Conservation (phyloP, 352 stramenopile genomes). For the Peronosclerospora sorghi region DNA sequence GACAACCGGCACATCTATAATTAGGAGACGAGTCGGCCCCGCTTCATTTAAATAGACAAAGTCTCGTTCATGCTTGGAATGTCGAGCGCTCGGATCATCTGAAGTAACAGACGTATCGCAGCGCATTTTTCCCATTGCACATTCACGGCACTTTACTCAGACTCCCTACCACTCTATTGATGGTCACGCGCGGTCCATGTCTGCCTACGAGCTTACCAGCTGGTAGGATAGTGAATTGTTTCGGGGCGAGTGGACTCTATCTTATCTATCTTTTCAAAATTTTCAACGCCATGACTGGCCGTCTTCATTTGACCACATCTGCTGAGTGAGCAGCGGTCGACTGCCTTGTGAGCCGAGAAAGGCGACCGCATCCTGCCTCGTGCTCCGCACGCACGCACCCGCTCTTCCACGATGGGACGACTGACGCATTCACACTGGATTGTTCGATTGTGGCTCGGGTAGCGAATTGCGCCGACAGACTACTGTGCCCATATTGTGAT, state of each 20-base stretch:
- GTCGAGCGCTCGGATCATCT: constrained; percentile 13
- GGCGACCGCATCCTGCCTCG: constrained; percentile 3
- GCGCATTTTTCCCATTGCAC: background rate
- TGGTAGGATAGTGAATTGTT: constrained; percentile 10
- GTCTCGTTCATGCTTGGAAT: constrained; percentile 1
- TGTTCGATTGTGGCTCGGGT: constrained; percentile 24
- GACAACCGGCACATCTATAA: constrained; percentile 8
- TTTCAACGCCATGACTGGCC: background rate
- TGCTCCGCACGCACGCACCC: constrained; percentile 16
- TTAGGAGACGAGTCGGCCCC: constrained; percentile 8
- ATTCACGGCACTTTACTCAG: constrained; percentile 1
- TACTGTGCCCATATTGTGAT: constrained; percentile 1
- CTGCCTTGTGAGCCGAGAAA: too few relatives aligned
- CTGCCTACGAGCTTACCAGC: too few relatives aligned
- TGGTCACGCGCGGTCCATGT: constrained; percentile 1
- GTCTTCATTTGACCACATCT: background rate
- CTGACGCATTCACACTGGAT: constrained; percentile 17
- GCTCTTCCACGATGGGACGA: constrained; percentile 28
- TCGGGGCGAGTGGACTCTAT: background rate
- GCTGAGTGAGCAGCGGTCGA: background rate
- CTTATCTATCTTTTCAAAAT: background rate
- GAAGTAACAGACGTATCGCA: constrained; percentile 19
- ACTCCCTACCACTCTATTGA: background rate
- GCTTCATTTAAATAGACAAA: background rate
- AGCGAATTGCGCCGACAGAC: constrained; percentile 8